Evolutionary conservation across 441 rosid genomes (phyloP).

Genomic region (Eutrema salsugineum): DNA sequence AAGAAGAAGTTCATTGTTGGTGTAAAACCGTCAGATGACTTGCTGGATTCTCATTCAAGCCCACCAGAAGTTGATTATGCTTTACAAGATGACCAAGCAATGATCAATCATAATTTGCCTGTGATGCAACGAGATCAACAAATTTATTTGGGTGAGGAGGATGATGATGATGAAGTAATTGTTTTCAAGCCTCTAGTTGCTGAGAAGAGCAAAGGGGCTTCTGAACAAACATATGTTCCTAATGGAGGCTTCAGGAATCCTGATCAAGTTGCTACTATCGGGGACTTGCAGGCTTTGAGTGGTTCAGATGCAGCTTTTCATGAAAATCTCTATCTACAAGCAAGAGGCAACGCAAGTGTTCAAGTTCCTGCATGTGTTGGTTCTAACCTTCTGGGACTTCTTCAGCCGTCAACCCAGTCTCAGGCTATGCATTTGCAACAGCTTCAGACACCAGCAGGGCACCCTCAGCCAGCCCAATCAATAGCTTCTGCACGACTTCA

Average conservation of each 20-base stretch:
- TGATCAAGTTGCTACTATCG: constrained; percentile 34
- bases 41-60: constrained; percentile 31
- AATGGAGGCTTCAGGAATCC: constrained; percentile 49
- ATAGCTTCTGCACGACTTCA: constrained; percentile 23
- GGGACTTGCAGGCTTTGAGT: constrained; percentile 42
- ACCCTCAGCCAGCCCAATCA: constrained; percentile 24
- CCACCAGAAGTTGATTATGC: constrained; percentile 27
- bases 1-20: constrained; percentile 73
- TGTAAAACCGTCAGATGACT: constrained; percentile 45
- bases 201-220: constrained; percentile 54
- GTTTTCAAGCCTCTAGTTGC: constrained; percentile 78
- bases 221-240: constrained; percentile 35
- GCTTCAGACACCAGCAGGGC: constrained; percentile 20
- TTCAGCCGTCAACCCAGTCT: constrained; percentile 46
- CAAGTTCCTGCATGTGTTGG: constrained; percentile 43
- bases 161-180: constrained; percentile 87
- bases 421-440: constrained; percentile 38
- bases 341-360: constrained; percentile 38
- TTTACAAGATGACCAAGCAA: constrained; percentile 36
- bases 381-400: constrained; percentile 37
- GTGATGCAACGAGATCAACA: constrained; percentile 35
- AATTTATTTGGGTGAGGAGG: constrained; percentile 56
- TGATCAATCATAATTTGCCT: constrained; percentile 30
- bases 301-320: constrained; percentile 39
- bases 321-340: constrained; percentile 41